Evolutionary conservation across 805 yeast species (phyloP).

Genomic region (Candida ovalis): DNA sequence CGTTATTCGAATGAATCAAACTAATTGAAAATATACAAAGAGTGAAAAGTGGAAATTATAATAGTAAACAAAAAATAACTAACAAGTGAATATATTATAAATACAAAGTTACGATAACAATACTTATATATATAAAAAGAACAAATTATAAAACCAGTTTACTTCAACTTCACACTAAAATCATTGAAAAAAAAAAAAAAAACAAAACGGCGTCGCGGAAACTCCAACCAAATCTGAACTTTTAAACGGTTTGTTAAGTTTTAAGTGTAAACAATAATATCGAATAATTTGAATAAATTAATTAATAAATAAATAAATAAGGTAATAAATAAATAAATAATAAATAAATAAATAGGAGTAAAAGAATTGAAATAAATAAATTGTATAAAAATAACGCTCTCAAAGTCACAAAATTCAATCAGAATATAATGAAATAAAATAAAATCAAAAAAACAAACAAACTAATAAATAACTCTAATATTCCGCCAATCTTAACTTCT

Average conservation of each 20-base stretch:
- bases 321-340: background rate
- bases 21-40: background rate
- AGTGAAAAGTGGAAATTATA: no score
- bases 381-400: background rate
- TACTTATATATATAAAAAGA: no score
- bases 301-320: background rate
- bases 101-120: no score
- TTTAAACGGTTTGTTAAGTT: no score
- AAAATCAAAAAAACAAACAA: background rate
- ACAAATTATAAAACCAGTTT: no score
- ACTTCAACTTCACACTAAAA: no score
- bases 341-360: background rate
- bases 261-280: no score
- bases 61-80: no score
- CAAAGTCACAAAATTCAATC: background rate
- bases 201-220: no score
- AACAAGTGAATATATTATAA: no score
- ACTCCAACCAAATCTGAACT: no score
- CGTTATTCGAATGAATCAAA: background rate
- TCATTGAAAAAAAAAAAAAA: no score
- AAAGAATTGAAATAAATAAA: background rate
- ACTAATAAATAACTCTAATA: conserved; percentile 33
- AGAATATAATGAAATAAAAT: background rate
- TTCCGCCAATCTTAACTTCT: conserved; percentile 60
- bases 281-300: conserved; percentile 15